phyloP scores from a whole-genome alignment of 2,329 filamentous ascomycete genomes.

The Arthrobotrys iridis region DNA sequence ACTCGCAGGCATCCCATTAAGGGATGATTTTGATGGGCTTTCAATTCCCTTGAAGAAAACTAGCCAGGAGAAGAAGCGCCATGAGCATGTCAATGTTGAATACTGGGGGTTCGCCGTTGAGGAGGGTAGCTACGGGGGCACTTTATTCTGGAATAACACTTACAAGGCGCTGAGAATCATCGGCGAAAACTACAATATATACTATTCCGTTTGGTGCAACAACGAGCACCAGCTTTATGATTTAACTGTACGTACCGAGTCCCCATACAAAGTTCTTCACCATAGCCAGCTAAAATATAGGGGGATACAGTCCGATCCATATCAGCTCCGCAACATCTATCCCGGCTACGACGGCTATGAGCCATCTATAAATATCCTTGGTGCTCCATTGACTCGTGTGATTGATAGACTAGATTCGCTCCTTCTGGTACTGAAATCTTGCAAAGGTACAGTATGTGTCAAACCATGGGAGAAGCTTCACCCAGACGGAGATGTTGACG shows the following conservation, averaged over 20 bases:
- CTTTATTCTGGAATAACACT: slow-evolving; percentile 65
- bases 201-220: slow-evolving; percentile 76
- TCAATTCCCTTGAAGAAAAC: slow-evolving; percentile 63
- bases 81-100: slow-evolving; percentile 70
- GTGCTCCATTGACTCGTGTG: slow-evolving; percentile 62
- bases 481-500: slow-evolving; percentile 66
- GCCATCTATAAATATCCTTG: slow-evolving; percentile 59
- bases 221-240: slow-evolving; percentile 75
- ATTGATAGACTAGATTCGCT: slow-evolving; percentile 69
- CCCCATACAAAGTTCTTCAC: neutral
- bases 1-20: slow-evolving; percentile 62
- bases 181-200: slow-evolving; percentile 68
- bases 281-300: neutral
- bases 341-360: slow-evolving; percentile 56
- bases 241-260: slow-evolving; percentile 63
- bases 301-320: slow-evolving; percentile 65
- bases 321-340: slow-evolving; percentile 66
- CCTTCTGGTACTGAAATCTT: slow-evolving; percentile 71
- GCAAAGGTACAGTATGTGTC: slow-evolving; percentile 67
- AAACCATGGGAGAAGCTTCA: slow-evolving; percentile 70
- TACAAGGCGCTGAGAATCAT: slow-evolving; percentile 72
- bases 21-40: slow-evolving; percentile 69
- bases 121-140: slow-evolving; percentile 59
- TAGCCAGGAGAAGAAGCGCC: slow-evolving; percentile 59
- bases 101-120: slow-evolving; percentile 66